Evolutionary conservation across 78 protist species (phyloP).

Genomic region (Fonticula alba): DNA sequence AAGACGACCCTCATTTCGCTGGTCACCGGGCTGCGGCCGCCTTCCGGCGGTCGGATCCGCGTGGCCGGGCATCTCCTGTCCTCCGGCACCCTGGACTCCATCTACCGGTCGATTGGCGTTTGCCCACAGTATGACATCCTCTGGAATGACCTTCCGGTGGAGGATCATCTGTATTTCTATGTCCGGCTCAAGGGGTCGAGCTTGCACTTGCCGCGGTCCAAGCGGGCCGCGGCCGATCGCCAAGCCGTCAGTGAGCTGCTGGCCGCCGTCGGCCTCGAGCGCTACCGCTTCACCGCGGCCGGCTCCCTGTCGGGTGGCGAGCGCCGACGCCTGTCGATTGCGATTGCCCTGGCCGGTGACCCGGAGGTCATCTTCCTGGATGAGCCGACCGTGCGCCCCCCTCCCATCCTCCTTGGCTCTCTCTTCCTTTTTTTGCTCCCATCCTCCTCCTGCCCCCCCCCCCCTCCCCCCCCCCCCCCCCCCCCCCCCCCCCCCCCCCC

Average conservation of each 20-base stretch:
- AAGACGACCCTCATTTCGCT: not conserved
- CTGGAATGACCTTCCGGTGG: conserved; percentile 17
- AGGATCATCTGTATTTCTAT: conserved; percentile 30
- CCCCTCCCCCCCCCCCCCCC: too few relatives aligned
- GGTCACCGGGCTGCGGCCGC: not conserved
- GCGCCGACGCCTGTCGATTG: conserved; percentile 24
- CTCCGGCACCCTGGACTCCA: not conserved
- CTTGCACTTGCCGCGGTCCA: too few relatives aligned
- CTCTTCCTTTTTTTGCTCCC: too few relatives aligned
- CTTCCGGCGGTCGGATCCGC: not conserved
- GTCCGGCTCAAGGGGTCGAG: conserved; percentile 3
- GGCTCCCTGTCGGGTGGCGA: conserved; percentile 17
- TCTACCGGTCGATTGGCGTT: conserved; percentile 28
- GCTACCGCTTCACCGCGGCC: too few relatives aligned
- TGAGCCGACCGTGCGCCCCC: too few relatives aligned
- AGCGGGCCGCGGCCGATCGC: too few relatives aligned
- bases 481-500: too few relatives aligned
- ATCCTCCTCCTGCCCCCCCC: too few relatives aligned
- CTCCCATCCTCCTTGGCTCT: too few relatives aligned
- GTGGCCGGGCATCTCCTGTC: not conserved
- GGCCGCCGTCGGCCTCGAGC: too few relatives aligned
- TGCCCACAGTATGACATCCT: conserved; percentile 52
- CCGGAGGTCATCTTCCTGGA: too few relatives aligned
- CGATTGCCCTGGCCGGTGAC: conserved; percentile 2
- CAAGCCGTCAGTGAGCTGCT: too few relatives aligned